phyloP scores from a whole-genome alignment of 2,329 filamentous ascomycete species.

The Harringtonia lauricola region DNA sequence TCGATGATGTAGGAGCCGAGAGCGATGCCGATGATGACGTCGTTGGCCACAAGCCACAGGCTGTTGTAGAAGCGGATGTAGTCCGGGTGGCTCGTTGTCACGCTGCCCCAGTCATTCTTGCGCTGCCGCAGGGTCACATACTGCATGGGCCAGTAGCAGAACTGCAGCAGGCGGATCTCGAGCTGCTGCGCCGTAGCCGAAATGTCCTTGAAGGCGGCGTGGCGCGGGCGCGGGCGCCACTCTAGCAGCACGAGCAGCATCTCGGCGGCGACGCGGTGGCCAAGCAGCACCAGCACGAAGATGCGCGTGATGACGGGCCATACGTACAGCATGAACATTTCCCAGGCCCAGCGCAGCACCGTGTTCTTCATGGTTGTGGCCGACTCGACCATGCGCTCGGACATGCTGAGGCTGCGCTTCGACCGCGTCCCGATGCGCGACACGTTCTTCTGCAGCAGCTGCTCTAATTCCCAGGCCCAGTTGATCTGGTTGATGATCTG shows the following conservation, averaged over 20 bases:
- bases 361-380: conserved; percentile 78
- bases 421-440: conserved; percentile 71
- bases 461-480: conserved; percentile 83
- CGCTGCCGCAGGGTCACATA: conserved; percentile 83
- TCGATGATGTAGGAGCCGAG: conserved; percentile 95
- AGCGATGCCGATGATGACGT: conserved; percentile 96
- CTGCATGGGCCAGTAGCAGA: conserved; percentile 98
- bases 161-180: conserved; percentile 92
- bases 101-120: conserved; percentile 88
- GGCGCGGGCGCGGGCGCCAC: conserved; percentile 68
- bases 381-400: conserved; percentile 87
- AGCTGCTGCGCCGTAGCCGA: conserved; percentile 96
- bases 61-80: conserved; percentile 99
- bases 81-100: conserved; percentile 89
- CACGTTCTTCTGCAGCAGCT: conserved; percentile 79
- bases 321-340: conserved; percentile 61
- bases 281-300: conserved; percentile 70
- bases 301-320: conserved; percentile 63
- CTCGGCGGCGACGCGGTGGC: conserved; percentile 73
- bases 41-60: conserved; percentile 95
- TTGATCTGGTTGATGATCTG: conserved; percentile 90
- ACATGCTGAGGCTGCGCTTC: conserved; percentile 81
- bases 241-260: conserved; percentile 68
- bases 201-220: conserved; percentile 83
- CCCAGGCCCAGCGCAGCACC: conserved; percentile 55